Evolutionary conservation across 257 asterid species (phyloP).

Genomic region (Catharanthus roseus): DNA sequence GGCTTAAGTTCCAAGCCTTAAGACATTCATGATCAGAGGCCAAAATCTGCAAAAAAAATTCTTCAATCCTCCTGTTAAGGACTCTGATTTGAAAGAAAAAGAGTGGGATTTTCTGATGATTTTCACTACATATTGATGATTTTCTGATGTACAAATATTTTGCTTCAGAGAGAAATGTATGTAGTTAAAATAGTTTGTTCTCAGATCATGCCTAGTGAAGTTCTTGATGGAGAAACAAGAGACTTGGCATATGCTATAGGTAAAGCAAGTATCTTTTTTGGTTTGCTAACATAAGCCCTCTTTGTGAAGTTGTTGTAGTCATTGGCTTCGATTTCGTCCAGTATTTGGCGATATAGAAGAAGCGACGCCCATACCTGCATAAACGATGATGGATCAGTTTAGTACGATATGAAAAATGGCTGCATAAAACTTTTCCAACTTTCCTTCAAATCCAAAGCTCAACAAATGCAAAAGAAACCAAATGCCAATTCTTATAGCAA

Average conservation of each 20-base stretch:
- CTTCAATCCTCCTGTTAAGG: too few relatives aligned
- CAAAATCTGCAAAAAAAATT: too few relatives aligned
- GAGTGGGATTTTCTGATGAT: conserved; percentile 1
- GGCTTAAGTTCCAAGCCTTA: too few relatives aligned
- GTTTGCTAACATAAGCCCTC: conserved; percentile 86
- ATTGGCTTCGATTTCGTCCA: conserved; percentile 91
- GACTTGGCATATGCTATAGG: conserved; percentile 90
- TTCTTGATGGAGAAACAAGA: conserved; percentile 59
- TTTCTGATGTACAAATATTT: conserved; percentile 31
- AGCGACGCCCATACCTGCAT: conserved; percentile 84
- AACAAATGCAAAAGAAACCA: background rate
- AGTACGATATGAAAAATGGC: background rate
- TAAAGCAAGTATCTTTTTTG: conserved; percentile 74
- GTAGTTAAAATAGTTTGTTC: background rate
- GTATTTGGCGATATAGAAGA: conserved; percentile 68
- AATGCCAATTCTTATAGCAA: background rate
- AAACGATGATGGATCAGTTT: background rate
- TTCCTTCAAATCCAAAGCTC: background rate
- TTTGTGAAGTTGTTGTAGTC: conserved; percentile 92
- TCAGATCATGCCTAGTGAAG: conserved; percentile 33
- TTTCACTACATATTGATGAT: conserved; percentile 19
- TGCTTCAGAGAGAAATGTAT: background rate
- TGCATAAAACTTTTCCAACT: too few relatives aligned
- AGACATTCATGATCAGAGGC: too few relatives aligned
- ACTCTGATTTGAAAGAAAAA: background rate